Percentiles rank a stretch among this genome's conserved stretches.
phyloP scores from a whole-genome alignment of 2,329 filamentous ascomycete species.

The Scedosporium dehoogii region DNA sequence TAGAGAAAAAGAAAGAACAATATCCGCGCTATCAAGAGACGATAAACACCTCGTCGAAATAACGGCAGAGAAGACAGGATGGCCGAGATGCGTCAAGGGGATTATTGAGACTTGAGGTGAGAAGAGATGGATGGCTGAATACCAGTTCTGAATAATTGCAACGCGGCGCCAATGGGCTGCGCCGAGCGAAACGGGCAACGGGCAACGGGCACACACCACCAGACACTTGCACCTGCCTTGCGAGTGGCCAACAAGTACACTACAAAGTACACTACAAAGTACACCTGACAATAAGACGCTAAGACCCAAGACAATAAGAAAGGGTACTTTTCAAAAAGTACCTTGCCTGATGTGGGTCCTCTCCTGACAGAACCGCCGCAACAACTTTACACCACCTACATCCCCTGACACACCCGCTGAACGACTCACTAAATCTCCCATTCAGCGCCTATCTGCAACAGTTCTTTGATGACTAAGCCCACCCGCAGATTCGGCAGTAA shows the following conservation, averaged over 20 bases:
- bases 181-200: background rate
- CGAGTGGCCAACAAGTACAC: background rate
- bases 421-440: background rate
- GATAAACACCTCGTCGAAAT: background rate
- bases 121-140: slow-evolving; percentile 6
- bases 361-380: background rate
- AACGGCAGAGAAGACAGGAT: background rate
- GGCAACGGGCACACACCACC: background rate
- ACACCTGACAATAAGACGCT: no score
- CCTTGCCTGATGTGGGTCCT: background rate
- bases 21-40: background rate
- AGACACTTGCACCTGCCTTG: background rate
- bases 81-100: background rate
- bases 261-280: no score
- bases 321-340: background rate
- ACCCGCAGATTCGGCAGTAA: background rate
- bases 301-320: background rate
- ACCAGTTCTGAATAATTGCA: slow-evolving; percentile 2
- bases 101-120: slow-evolving; percentile 1
- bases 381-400: no score
- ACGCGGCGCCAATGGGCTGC: background rate
- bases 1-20: background rate
- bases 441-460: background rate
- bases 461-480: background rate
- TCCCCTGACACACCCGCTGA: background rate